These are phyloP conservation scores for Candida chauliodis DNA, from an alignment of 805 yeast genomes.

Conservation along the genomic window DNA sequence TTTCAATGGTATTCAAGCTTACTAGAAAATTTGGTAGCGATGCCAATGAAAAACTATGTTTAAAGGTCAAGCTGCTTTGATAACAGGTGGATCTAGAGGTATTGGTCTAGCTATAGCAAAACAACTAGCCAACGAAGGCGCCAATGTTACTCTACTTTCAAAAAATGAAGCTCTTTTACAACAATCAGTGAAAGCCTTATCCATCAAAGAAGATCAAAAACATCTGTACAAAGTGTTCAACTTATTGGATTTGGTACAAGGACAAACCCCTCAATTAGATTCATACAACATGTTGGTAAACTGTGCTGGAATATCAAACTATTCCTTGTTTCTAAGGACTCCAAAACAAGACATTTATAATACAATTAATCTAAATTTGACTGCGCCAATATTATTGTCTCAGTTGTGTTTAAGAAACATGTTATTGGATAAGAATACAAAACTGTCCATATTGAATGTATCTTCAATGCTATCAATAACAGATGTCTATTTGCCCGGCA, in stretches of 20 bases:
- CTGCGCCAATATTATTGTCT: constrained; percentile 58
- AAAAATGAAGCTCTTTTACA: constrained; percentile 34
- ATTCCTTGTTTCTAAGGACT: constrained; percentile 45
- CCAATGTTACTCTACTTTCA: constrained; percentile 29
- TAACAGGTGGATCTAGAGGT: constrained; percentile 42
- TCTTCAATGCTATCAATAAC: constrained; percentile 59
- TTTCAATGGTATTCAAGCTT: no score
- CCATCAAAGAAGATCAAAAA: constrained; percentile 5
- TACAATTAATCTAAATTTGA: constrained; percentile 53
- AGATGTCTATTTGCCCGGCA: constrained; percentile 43
- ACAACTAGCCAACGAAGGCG: constrained; percentile 27
- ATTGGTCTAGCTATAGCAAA: constrained; percentile 30
- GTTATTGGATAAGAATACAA: constrained; percentile 26
- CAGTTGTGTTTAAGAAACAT: constrained; percentile 50
- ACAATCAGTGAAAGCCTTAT: constrained; percentile 8
- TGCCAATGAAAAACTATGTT: constrained; percentile 4
- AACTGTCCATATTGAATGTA: constrained; percentile 52
- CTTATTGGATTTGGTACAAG: constrained; percentile 6
- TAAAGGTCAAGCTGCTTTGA: constrained; percentile 25
- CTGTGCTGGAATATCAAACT: constrained; percentile 66
- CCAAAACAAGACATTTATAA: constrained; percentile 36
- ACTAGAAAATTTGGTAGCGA: background rate
- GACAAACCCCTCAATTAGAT: background rate
- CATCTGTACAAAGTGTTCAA: constrained; percentile 13
- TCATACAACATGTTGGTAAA: constrained; percentile 47